phyloP scores from a whole-genome alignment of 306 rosid genomes.

The Delonix regia region DNA sequence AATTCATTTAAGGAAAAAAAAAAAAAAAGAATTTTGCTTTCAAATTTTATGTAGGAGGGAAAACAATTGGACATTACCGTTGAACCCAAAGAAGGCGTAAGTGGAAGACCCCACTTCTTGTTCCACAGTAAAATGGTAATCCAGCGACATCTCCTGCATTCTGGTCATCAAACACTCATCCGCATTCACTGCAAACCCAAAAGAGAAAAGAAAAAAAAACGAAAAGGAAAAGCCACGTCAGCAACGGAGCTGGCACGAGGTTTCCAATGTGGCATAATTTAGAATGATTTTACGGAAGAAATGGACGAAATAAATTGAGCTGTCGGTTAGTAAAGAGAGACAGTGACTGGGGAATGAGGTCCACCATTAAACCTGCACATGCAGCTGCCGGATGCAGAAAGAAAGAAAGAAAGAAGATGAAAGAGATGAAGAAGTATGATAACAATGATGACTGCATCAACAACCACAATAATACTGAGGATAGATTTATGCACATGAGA shows the following conservation, averaged over 20 bases:
- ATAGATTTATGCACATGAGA: slow-evolving; percentile 26
- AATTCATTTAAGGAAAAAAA: too few relatives aligned
- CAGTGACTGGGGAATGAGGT: slow-evolving; percentile 54
- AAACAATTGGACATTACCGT: slow-evolving; percentile 51
- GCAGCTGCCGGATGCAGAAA: slow-evolving; percentile 49
- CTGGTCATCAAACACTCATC: slow-evolving; percentile 94
- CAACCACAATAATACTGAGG: slow-evolving; percentile 37
- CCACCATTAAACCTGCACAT: slow-evolving; percentile 70
- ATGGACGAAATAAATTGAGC: slow-evolving; percentile 35
- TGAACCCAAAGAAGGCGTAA: slow-evolving; percentile 89
- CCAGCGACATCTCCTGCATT: slow-evolving; percentile 97
- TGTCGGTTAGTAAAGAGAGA: slow-evolving; percentile 54
- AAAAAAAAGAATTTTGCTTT: background rate
- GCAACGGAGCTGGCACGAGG: slow-evolving; percentile 25
- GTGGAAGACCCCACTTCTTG: slow-evolving; percentile 98
- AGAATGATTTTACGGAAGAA: slow-evolving; percentile 22
- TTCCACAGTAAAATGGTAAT: slow-evolving; percentile 93
- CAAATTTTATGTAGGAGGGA: background rate
- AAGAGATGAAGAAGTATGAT: slow-evolving; percentile 28
- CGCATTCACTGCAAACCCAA: slow-evolving; percentile 65
- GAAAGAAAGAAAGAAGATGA: slow-evolving; percentile 28
- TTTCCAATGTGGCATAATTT: background rate
- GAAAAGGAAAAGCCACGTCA: slow-evolving; percentile 23
- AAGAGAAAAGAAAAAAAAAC: background rate
- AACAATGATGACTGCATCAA: slow-evolving; percentile 48